phyloP scores from a whole-genome alignment of 176 grass and related monocot species.

The Aegilops umbellulata region DNA sequence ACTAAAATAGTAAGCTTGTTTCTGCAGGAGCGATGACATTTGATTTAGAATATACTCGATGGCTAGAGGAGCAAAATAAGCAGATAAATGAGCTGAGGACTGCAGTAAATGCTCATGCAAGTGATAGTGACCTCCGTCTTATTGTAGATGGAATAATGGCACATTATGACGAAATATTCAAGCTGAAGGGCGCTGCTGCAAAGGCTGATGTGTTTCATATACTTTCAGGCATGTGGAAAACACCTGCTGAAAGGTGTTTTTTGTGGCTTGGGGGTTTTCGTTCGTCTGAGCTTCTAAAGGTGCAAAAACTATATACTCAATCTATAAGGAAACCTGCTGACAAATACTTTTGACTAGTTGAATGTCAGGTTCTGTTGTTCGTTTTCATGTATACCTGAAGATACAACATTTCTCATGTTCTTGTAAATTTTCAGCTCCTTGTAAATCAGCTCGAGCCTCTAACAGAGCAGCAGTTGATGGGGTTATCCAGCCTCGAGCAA shows the following conservation, averaged over 20 bases:
- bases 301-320: slow-evolving; percentile 28
- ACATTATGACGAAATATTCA: slow-evolving; percentile 96
- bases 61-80: slow-evolving; percentile 90
- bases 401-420: slow-evolving; percentile 6
- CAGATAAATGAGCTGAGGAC: slow-evolving; percentile 92
- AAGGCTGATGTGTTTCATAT: slow-evolving; percentile 98
- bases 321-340: slow-evolving; percentile 17
- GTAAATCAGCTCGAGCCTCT: slow-evolving; percentile 85
- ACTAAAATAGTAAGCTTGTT: slow-evolving; percentile 9
- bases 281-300: slow-evolving; percentile 92
- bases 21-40: slow-evolving; percentile 81
- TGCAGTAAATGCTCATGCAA: slow-evolving; percentile 92
- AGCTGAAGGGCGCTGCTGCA: slow-evolving; percentile 69
- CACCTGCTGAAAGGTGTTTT: slow-evolving; percentile 94
- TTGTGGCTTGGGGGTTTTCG: slow-evolving; percentile 95
- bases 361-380: background rate
- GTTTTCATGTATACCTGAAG: slow-evolving; percentile 27
- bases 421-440: slow-evolving; percentile 57
- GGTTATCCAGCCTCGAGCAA: slow-evolving; percentile 76
- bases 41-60: slow-evolving; percentile 84
- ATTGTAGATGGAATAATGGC: slow-evolving; percentile 80
- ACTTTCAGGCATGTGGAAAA: slow-evolving; percentile 99
- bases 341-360: background rate
- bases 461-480: slow-evolving; percentile 81
- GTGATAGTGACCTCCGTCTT: slow-evolving; percentile 72